Percentiles rank a stretch among this genome's conserved stretches.
phyloP scores from a whole-genome alignment of 441 rosid species.

The Populus hybrid region DNA sequence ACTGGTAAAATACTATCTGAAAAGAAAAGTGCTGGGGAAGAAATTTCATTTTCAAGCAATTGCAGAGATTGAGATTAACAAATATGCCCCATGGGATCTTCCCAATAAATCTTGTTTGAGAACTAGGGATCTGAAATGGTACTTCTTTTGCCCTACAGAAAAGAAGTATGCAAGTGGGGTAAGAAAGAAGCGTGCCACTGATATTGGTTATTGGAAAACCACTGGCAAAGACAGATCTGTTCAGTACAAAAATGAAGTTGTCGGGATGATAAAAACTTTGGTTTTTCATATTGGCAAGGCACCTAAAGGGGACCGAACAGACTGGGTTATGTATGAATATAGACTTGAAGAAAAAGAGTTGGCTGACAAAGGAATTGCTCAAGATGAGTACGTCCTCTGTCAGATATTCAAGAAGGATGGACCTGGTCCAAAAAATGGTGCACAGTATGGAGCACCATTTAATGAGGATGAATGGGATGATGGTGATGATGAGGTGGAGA shows the following conservation, averaged over 20 bases:
- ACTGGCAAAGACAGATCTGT: constrained; percentile 72
- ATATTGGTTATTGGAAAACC: constrained; percentile 71
- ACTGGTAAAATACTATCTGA: constrained; percentile 57
- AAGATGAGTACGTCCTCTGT: constrained; percentile 63
- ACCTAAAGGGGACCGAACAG: constrained; percentile 55
- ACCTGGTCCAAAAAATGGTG: constrained; percentile 78
- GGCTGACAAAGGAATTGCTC: constrained; percentile 41
- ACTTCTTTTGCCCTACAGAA: constrained; percentile 67
- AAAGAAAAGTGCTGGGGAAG: constrained; percentile 60
- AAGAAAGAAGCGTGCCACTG: constrained; percentile 57
- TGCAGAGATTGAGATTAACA: constrained; percentile 60
- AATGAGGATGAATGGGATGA: constrained; percentile 81
- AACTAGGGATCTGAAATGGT: constrained; percentile 70
- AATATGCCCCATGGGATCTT: constrained; percentile 56
- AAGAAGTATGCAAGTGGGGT: constrained; percentile 56
- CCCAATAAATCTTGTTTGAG: constrained; percentile 35
- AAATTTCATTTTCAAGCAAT: constrained; percentile 41
- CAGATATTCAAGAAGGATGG: constrained; percentile 69
- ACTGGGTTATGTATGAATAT: constrained; percentile 92
- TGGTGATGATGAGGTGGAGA: constrained; percentile 27
- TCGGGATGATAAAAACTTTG: constrained; percentile 66
- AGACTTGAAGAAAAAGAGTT: constrained; percentile 51
- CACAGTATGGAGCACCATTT: constrained; percentile 87
- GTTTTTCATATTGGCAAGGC: constrained; percentile 64
- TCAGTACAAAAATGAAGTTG: constrained; percentile 33